Conservation (phyloP, 2,329 filamentous ascomycete genomes). For the Fusarium anguioides region DNA sequence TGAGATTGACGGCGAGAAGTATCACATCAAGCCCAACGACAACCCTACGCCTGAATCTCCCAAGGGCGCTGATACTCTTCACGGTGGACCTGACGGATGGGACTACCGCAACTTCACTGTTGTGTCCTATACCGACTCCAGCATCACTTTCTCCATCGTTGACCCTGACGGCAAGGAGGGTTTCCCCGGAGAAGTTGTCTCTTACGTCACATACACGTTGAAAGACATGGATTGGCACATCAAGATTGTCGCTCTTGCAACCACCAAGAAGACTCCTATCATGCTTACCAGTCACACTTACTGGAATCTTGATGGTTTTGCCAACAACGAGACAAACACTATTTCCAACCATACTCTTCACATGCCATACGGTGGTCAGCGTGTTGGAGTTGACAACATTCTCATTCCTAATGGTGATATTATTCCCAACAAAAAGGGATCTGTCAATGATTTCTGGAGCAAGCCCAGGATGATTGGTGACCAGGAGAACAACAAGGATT, state of each 20-base stretch:
- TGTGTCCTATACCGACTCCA: constrained; percentile 71
- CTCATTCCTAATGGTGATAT: constrained; percentile 82
- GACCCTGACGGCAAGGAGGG: constrained; percentile 80
- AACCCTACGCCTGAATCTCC: constrained; percentile 63
- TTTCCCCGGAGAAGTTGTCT: constrained; percentile 81
- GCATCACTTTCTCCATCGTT: constrained; percentile 79
- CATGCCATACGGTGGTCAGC: constrained; percentile 77
- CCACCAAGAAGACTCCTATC: constrained; percentile 82
- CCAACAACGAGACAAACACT: constrained; percentile 74
- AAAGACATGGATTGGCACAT: constrained; percentile 75
- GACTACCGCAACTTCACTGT: constrained; percentile 84
- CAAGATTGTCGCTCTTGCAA: constrained; percentile 76
- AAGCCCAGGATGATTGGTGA: constrained; percentile 81
- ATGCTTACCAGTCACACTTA: constrained; percentile 82
- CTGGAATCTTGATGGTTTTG: constrained; percentile 86
- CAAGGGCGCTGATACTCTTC: constrained; percentile 71
- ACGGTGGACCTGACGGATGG: constrained; percentile 78
- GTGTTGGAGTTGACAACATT: constrained; percentile 75
- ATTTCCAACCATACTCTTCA: constrained; percentile 78
- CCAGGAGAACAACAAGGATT: constrained; percentile 70
- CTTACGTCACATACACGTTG: constrained; percentile 79
- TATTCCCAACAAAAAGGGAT: constrained; percentile 71
- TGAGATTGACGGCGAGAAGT: constrained; percentile 70
- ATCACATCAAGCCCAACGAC: constrained; percentile 72
- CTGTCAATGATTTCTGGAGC: constrained; percentile 86